These are phyloP conservation scores for Epichloe aotearoae DNA, from an alignment of 2,329 filamentous ascomycete species.

Conservation along the genomic window DNA sequence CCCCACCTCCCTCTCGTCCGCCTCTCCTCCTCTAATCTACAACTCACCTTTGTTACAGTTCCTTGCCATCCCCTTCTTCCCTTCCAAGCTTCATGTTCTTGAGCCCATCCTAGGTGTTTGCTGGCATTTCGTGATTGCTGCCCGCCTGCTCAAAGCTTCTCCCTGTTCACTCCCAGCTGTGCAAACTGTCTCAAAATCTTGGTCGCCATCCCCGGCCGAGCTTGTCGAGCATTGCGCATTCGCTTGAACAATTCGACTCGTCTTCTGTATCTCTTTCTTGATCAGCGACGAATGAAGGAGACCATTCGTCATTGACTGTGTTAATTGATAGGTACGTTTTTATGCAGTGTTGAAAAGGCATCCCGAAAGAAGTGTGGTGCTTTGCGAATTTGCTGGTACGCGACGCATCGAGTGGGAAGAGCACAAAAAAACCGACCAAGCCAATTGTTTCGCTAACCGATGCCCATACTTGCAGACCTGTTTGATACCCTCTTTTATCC, in stretches of 20 bases:
- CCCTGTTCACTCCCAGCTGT: not conserved
- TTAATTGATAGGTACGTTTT: constrained; percentile 21
- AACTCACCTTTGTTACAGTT: not conserved
- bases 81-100: not conserved
- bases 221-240: constrained; percentile 6
- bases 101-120: constrained; percentile 6
- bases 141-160: constrained; percentile 3
- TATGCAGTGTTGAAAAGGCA: not conserved
- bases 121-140: constrained; percentile 3
- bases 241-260: not conserved
- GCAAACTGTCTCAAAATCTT: constrained; percentile 1
- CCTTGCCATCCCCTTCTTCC: not conserved
- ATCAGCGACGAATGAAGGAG: constrained; percentile 6
- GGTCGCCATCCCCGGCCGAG: constrained; percentile 7
- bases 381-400: not conserved
- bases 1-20: not conserved
- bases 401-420: not conserved
- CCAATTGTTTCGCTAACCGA: not conserved
- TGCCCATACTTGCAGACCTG: constrained; percentile 12
- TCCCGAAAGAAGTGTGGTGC: not conserved
- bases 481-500: constrained; percentile 27
- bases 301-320: constrained; percentile 11
- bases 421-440: not conserved
- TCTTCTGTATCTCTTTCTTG: not conserved
- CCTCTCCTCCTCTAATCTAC: constrained; percentile 4